These are phyloP conservation scores for Carex pumila DNA, from an alignment of 176 grass and related monocot genomes.

Conservation along the genomic window DNA sequence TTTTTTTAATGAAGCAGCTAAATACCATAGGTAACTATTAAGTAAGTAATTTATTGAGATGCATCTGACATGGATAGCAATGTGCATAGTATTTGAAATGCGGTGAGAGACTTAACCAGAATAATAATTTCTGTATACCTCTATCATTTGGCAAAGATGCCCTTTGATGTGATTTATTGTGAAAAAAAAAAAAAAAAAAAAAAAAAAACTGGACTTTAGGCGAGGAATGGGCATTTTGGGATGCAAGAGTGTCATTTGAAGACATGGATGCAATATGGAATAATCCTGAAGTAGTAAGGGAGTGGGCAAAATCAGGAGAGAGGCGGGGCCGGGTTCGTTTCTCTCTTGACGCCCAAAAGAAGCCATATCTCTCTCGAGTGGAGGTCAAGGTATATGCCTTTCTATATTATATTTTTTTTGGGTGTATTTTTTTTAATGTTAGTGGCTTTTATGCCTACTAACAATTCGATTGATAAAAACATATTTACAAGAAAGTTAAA, in stretches of 20 bases:
- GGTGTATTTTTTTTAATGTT: too few relatives aligned
- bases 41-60: background rate
- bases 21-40: background rate
- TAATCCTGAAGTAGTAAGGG: constrained; percentile 62
- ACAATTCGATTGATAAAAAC: too few relatives aligned
- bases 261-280: constrained; percentile 88
- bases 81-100: background rate
- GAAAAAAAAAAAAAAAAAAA: background rate
- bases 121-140: background rate
- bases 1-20: background rate
- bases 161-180: background rate
- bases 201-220: constrained; percentile 34
- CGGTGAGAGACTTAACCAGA: background rate
- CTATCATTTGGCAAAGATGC: background rate
- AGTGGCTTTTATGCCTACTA: too few relatives aligned
- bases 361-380: constrained; percentile 91
- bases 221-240: constrained; percentile 65
- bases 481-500: too few relatives aligned
- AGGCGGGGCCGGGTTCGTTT: constrained; percentile 73
- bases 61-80: background rate
- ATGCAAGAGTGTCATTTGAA: constrained; percentile 59
- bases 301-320: constrained; percentile 92
- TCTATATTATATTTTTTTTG: background rate
- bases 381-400: constrained; percentile 75
- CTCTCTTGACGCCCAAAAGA: constrained; percentile 77